Conservation (phyloP, 306 rosid species). For the Vachellia collinsii region DNA sequence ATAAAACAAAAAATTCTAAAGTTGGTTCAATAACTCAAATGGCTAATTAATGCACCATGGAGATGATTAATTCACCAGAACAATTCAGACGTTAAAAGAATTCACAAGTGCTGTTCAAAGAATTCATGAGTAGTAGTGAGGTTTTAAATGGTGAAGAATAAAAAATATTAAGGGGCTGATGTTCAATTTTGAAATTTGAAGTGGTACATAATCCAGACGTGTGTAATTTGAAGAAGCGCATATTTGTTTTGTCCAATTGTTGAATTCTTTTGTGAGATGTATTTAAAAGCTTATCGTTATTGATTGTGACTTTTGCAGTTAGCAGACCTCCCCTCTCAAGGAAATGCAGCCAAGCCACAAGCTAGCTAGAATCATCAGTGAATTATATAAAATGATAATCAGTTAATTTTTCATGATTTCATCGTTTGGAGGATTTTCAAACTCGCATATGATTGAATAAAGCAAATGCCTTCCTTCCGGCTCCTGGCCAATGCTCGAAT, state of each 20-base stretch:
- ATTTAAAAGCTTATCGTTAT: too few species aligned
- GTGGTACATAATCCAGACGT: neutral
- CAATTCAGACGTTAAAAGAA: too few species aligned
- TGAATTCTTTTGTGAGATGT: neutral
- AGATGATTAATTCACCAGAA: too few species aligned
- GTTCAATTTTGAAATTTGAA: too few species aligned
- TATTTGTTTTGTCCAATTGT: constrained; percentile 14
- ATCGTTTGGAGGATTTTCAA: neutral
- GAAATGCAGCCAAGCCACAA: neutral
- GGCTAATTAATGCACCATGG: too few species aligned
- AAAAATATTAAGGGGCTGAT: neutral
- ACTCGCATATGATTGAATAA: neutral
- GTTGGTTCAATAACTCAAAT: too few species aligned
- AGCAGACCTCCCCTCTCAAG: neutral
- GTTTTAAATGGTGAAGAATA: neutral
- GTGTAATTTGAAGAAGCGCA: neutral
- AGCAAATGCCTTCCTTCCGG: neutral
- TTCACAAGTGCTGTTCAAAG: neutral
- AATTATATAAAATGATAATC: neutral
- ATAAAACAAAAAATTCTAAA: too few species aligned
- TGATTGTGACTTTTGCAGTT: neutral
- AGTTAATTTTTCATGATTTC: neutral
- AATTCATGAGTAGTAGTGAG: neutral
- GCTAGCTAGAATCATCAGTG: neutral
- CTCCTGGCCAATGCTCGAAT: neutral